Evolutionary conservation across 495 filamentous ascomycete genomes (phyloP).

Genomic region (Neurospora terricola): DNA sequence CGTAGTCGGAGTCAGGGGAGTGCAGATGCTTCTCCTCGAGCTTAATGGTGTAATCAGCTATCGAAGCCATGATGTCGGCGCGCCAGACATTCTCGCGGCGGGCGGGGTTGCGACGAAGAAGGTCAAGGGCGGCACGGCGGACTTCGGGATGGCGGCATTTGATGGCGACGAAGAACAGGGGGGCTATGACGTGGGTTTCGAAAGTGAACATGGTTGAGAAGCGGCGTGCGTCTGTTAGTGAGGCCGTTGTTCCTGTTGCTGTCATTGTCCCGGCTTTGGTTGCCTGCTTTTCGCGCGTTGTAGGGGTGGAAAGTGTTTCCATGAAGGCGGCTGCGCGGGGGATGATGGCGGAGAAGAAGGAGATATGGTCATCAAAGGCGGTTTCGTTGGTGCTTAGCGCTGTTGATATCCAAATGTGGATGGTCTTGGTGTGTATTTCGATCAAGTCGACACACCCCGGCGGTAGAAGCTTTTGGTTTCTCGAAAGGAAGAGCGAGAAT

Average conservation of each 20-base stretch:
- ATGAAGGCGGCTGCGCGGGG: slow-evolving; percentile 21
- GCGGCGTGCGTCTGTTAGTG: slow-evolving; percentile 8
- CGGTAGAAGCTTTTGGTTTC: slow-evolving; percentile 9
- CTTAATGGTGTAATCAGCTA: slow-evolving; percentile 21
- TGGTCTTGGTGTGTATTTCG: slow-evolving; percentile 21
- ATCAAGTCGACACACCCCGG: slow-evolving; percentile 18
- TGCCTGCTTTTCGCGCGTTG: slow-evolving; percentile 1
- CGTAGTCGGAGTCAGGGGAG: background rate
- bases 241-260: background rate
- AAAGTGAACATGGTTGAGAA: slow-evolving; percentile 34
- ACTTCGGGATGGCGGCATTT: slow-evolving; percentile 39
- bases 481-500: slow-evolving; percentile 21
- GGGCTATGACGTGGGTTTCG: slow-evolving; percentile 40
- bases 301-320: slow-evolving; percentile 6
- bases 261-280: background rate
- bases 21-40: slow-evolving; percentile 23
- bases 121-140: slow-evolving; percentile 30
- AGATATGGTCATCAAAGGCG: slow-evolving; percentile 27
- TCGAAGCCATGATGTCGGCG: slow-evolving; percentile 24
- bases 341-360: slow-evolving; percentile 29
- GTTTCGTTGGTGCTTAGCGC: slow-evolving; percentile 25
- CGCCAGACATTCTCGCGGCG: slow-evolving; percentile 32
- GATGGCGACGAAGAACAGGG: slow-evolving; percentile 39
- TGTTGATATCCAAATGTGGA: slow-evolving; percentile 28
- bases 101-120: slow-evolving; percentile 25